A percentile compares a stretch with the other conserved stretches of the same genome.
These are phyloP conservation scores for Alternaria arborescens DNA, from an alignment of 2,329 filamentous ascomycete genomes.

Conservation along the genomic window DNA sequence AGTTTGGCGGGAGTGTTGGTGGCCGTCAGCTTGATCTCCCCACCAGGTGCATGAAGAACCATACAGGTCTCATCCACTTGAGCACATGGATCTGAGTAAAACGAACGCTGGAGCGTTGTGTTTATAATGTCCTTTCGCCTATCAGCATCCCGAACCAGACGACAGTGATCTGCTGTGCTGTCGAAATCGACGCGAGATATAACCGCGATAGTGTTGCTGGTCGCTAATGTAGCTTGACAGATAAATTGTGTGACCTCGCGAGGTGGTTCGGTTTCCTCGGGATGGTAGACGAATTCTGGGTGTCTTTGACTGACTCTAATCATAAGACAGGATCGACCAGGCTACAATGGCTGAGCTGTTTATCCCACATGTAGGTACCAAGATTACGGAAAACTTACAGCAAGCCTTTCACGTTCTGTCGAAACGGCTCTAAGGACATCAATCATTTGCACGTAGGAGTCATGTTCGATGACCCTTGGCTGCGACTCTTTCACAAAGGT, in stretches of 20 bases:
- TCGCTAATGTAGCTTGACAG: not conserved
- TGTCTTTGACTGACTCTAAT: not conserved
- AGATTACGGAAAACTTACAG: not conserved
- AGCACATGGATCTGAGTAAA: too few species aligned
- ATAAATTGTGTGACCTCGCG: not conserved
- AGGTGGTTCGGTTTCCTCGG: not conserved
- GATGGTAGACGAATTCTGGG: not conserved
- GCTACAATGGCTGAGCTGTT: not conserved
- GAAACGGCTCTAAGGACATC: not conserved
- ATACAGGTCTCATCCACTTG: too few species aligned
- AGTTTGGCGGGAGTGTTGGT: not conserved
- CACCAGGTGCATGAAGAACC: not conserved
- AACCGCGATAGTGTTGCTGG: not conserved
- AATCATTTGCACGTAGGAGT: not conserved
- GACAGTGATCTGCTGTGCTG: not conserved
- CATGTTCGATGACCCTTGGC: not conserved
- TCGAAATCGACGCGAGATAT: not conserved
- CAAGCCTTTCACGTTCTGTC: not conserved
- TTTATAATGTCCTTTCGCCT: too few species aligned
- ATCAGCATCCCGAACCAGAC: too few species aligned
- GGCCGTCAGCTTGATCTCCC: not conserved
- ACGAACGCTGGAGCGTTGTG: too few species aligned
- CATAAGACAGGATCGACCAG: not conserved
- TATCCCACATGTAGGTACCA: not conserved
- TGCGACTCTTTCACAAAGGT: not conserved